Evolutionary conservation across 106 monocot species (phyloP).

Genomic region (Amphibolis antarctica): DNA sequence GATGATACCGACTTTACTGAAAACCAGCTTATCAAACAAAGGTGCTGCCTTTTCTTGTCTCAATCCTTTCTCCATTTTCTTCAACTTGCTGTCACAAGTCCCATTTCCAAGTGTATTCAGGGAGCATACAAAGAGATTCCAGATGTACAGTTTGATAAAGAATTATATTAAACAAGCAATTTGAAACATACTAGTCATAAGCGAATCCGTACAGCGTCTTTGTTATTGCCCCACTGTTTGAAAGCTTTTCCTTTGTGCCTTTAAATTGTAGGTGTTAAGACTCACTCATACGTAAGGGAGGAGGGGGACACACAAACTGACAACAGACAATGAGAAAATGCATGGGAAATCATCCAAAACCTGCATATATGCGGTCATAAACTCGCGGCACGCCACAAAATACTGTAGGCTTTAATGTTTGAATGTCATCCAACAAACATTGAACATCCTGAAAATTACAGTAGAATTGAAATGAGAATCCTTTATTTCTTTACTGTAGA

Average conservation of each 20-base stretch:
- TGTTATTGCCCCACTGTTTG: constrained; percentile 49
- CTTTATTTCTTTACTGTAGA: background rate
- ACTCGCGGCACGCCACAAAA: constrained; percentile 92
- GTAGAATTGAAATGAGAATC: background rate
- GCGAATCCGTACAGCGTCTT: constrained; percentile 59
- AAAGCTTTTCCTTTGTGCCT: constrained; percentile 76
- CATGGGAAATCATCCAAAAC: constrained; percentile 9
- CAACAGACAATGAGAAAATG: background rate
- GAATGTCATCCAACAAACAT: constrained; percentile 74
- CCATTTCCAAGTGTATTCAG: background rate
- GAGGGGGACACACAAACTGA: too few relatives aligned
- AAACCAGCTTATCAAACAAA: constrained; percentile 72
- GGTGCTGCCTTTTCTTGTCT: constrained; percentile 81
- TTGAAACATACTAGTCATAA: constrained; percentile 60
- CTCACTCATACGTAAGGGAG: too few relatives aligned
- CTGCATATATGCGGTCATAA: constrained; percentile 79
- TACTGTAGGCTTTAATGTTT: constrained; percentile 69
- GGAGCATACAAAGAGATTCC: background rate
- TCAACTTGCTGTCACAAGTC: constrained; percentile 46
- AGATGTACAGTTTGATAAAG: background rate
- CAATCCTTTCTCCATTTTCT: constrained; percentile 55
- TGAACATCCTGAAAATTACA: constrained; percentile 47
- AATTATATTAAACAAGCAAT: background rate
- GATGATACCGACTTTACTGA: constrained; percentile 49
- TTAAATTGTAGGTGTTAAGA: background rate